Evolutionary conservation across 2,329 filamentous ascomycete genomes (phyloP).

Genomic region (Botryotinia calthae): DNA sequence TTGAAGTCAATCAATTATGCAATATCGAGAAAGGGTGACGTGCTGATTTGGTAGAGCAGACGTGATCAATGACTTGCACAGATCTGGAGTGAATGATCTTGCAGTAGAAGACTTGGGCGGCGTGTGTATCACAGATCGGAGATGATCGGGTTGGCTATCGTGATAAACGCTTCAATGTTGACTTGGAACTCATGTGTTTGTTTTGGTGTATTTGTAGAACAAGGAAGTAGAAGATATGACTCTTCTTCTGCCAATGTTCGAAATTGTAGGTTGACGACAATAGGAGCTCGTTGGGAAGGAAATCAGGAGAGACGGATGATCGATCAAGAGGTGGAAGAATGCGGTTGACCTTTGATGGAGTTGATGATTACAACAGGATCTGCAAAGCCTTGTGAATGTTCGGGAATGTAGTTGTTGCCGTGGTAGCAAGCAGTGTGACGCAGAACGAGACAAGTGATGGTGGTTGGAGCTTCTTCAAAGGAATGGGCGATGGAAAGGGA

Average conservation of each 20-base stretch:
- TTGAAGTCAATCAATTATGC: slow-evolving; percentile 27
- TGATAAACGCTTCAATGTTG: slow-evolving; percentile 42
- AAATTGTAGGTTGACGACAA: slow-evolving; percentile 9
- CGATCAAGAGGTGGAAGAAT: slow-evolving; percentile 3
- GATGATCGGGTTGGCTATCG: slow-evolving; percentile 38
- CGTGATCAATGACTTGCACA: slow-evolving; percentile 16
- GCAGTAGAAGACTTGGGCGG: slow-evolving; percentile 18
- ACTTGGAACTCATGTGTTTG: slow-evolving; percentile 44
- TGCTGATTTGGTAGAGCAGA: background rate
- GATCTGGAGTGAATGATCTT: slow-evolving; percentile 10
- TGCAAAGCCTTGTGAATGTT: slow-evolving; percentile 21
- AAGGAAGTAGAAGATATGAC: slow-evolving; percentile 49
- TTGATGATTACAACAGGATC: slow-evolving; percentile 20
- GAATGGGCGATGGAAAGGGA: slow-evolving; percentile 21
- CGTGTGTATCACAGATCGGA: slow-evolving; percentile 21
- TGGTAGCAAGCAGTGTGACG: slow-evolving; percentile 29
- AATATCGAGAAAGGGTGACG: slow-evolving; percentile 11
- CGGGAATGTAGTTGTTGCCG: slow-evolving; percentile 28
- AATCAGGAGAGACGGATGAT: slow-evolving; percentile 5
- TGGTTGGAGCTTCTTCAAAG: slow-evolving; percentile 21
- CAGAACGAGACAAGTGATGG: slow-evolving; percentile 26
- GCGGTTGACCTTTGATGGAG: slow-evolving; percentile 7
- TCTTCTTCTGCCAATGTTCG: slow-evolving; percentile 41
- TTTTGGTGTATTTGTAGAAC: slow-evolving; percentile 41
- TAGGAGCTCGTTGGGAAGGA: background rate